phyloP scores from a whole-genome alignment of 495 filamentous ascomycete genomes.

The Annulohypoxylon moriforme region DNA sequence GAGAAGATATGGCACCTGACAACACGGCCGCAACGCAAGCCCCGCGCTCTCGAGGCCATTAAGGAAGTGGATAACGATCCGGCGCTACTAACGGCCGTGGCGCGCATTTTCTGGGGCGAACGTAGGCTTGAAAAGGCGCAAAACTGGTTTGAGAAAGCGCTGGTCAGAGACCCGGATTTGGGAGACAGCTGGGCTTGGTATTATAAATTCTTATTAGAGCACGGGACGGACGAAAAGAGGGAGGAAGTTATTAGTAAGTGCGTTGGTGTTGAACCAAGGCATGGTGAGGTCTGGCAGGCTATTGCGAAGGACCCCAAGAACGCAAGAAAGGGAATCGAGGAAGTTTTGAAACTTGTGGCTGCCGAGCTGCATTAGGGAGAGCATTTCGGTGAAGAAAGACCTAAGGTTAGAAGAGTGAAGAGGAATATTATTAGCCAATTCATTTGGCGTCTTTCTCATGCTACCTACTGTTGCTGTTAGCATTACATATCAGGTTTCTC shows the following conservation, averaged over 20 bases:
- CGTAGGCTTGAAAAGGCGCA: constrained; percentile 88
- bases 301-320: constrained; percentile 88
- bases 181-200: constrained; percentile 99
- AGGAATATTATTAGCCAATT: not conserved
- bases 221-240: constrained; percentile 93
- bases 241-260: constrained; percentile 81
- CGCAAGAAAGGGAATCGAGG: constrained; percentile 76
- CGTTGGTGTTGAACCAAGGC: constrained; percentile 80
- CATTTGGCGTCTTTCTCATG: too few species aligned
- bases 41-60: constrained; percentile 90
- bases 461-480: too few species aligned
- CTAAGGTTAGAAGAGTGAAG: not conserved
- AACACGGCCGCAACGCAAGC: constrained; percentile 87
- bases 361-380: constrained; percentile 53
- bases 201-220: constrained; percentile 88
- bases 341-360: constrained; percentile 82
- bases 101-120: constrained; percentile 68
- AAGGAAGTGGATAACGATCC: constrained; percentile 96
- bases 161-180: constrained; percentile 82
- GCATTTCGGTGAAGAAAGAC: too few species aligned
- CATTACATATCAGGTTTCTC: too few species aligned
- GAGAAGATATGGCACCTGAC: constrained; percentile 97
- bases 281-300: constrained; percentile 92
- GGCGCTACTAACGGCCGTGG: constrained; percentile 74
- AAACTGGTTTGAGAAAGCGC: constrained; percentile 97